These are phyloP conservation scores for Calonectria pseudoreteaudii DNA, from an alignment of 2,329 filamentous ascomycete genomes.

Conservation along the genomic window DNA sequence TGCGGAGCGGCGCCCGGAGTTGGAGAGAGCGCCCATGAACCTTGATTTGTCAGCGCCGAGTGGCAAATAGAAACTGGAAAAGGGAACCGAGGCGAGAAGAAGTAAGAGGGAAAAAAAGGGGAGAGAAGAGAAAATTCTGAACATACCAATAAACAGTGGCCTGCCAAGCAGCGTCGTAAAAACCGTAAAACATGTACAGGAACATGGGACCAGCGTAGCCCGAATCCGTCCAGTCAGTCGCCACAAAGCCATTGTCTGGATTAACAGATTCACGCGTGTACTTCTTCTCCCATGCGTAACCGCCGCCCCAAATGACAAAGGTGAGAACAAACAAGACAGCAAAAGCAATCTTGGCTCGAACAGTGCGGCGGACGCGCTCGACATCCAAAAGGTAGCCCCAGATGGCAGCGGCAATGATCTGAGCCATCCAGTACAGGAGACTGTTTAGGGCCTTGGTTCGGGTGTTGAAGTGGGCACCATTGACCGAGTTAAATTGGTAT, in stretches of 20 bases:
- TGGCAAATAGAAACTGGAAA: too few relatives aligned
- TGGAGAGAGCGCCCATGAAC: constrained; percentile 94
- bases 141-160: constrained; percentile 92
- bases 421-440: constrained; percentile 76
- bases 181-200: constrained; percentile 90
- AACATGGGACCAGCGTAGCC: constrained; percentile 85
- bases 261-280: constrained; percentile 34
- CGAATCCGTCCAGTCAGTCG: constrained; percentile 72
- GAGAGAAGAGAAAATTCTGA: constrained; percentile 46
- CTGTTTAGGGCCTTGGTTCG: constrained; percentile 81
- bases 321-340: constrained; percentile 74
- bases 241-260: constrained; percentile 17
- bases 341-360: constrained; percentile 75
- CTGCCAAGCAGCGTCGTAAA: constrained; percentile 92
- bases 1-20: constrained; percentile 91
- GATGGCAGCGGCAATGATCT: constrained; percentile 79
- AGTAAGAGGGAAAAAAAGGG: background rate
- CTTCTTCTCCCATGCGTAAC: constrained; percentile 76
- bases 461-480: constrained; percentile 77
- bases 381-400: constrained; percentile 80
- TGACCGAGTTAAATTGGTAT: constrained; percentile 82
- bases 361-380: constrained; percentile 68
- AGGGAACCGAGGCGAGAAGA: background rate
- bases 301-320: constrained; percentile 85
- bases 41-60: constrained; percentile 56